Evolutionary conservation across 139 green algal species (phyloP), one percentile per base, ranked within the genome.

Genomic region (Chlamydomonas applanata): DNA sequence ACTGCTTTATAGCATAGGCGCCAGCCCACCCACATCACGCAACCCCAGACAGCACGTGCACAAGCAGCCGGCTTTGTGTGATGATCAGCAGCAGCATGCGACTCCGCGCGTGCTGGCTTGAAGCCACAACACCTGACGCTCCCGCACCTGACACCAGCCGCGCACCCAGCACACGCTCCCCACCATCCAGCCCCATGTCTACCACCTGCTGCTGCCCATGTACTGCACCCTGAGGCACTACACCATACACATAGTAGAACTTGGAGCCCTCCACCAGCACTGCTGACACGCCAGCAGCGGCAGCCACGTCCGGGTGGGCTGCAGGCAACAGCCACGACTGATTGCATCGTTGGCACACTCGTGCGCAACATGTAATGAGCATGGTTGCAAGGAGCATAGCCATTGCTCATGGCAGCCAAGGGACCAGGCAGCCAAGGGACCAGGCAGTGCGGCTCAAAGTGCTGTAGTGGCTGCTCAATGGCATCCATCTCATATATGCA

Each of bases 221-320:
- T 35, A 25, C 71, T 46, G 87, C 63, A 3, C 33, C 4, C 3
- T 22, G 29, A 1, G 45, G 2, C 1, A 80, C 79, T 24, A 22
- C 25, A 25, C 82, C 78, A 74, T 93, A 93, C 44, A 92, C 68
- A 64, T 91, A 93, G 45, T 79, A 73, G 73, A 90, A 90, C 56
- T 80, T 79, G 46, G 79, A 52, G 19, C 64, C 78, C 66, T 93
- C 89, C 32, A 91, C 80, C 30, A 93, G 81, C 27, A 83, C 89
- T 2, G 81, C 85, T 20, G 76, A 76, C 32, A 93, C 68, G 53
- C 65, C 25, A 25, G 69, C 35, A 32, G 33, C 69, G 7, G 40
- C 11, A 19, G 40, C 40, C 11, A 11, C 40, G 11, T 49, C 40
- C 11, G 40, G 40, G 11, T 49, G 40, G 40, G 7, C 40, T 49